Evolutionary conservation across 164 flowering plant genomes (phyloP), one percentile per base, ranked within the genome.

Genomic region (Annona squamosa): DNA sequence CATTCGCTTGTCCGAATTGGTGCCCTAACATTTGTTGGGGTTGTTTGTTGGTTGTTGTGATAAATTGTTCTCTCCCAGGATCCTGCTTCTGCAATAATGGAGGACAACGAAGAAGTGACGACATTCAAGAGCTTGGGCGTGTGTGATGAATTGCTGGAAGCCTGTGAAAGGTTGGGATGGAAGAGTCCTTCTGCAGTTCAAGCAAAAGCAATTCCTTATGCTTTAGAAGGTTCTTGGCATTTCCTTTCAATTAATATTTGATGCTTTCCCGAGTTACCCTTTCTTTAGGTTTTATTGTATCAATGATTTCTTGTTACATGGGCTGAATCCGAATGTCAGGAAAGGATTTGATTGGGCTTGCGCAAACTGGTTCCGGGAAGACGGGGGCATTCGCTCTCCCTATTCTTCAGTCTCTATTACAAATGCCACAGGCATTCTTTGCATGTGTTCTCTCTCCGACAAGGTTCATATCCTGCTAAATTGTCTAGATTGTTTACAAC

Each of bases 341-440:
- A n/a, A 91, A 85, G 73, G 97, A 92, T 68, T 61, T 94, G 76
- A 91, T 92, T 76, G 98, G 89, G 46, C 87, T 92, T 72, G 97
- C 97, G 4, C 97, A 90, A 72, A 92, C 97, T 0, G 98, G 98
- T 37, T 92, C 94, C n/a, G 99, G 99, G 17, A 94, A 94, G 77
- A 94, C 99, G 16, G 99, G 93, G 61, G 99, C 97, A n/a, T 94
- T 94, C 82, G 95, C 96, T 5, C 81, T 94, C 66, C 97, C 98
- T 2, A 91, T 94, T 65, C 79, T 94, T 56, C 90, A 94, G 71
- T 84, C 91, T 1, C 87, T 92, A 46, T 65, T 90, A 48, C 86
- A 91, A 17, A 56, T 82, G 47, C 71, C 74, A 19, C 89, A 86
- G 45, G 82, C 92, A 0, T 90, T 94, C 77, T 92, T 91, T 73